phyloP scores from a whole-genome alignment of 176 grass and related monocot species.

The Oryza glumipatula region DNA sequence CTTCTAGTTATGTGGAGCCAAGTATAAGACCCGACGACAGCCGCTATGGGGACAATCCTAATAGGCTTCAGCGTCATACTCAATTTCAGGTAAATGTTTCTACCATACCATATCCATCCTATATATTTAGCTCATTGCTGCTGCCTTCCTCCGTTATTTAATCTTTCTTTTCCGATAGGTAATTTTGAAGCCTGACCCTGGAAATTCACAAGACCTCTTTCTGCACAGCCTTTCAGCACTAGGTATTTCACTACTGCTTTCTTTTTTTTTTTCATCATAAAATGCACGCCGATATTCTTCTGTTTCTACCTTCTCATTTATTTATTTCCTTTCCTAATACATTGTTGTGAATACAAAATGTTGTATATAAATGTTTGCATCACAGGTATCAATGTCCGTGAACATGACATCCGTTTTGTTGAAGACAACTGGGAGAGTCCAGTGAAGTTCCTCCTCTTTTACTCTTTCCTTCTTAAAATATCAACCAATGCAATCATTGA shows the following conservation, averaged over 20 bases:
- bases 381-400: slow-evolving; percentile 72
- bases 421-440: slow-evolving; percentile 99
- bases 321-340: background rate
- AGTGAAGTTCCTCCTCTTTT: slow-evolving; percentile 46
- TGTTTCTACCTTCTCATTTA: background rate
- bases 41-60: slow-evolving; percentile 96
- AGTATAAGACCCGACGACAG: slow-evolving; percentile 94
- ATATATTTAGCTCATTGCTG: background rate
- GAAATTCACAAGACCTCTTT: slow-evolving; percentile 93
- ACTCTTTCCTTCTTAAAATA: background rate
- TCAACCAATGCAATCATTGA: background rate
- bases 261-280: background rate
- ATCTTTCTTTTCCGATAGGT: slow-evolving; percentile 52
- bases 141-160: background rate
- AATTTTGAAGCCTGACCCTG: slow-evolving; percentile 91
- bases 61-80: slow-evolving; percentile 91
- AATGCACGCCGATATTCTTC: background rate
- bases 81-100: slow-evolving; percentile 76
- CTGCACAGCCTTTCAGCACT: slow-evolving; percentile 87
- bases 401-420: slow-evolving; percentile 96
- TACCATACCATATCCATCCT: too few species aligned
- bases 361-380: slow-evolving; percentile 16
- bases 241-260: slow-evolving; percentile 48
- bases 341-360: slow-evolving; percentile 15
- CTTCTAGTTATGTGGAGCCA: slow-evolving; percentile 82